These are phyloP conservation scores for Phytopythium ostracodes DNA, from an alignment of 352 stramenopile species.

Conservation along the genomic window DNA sequence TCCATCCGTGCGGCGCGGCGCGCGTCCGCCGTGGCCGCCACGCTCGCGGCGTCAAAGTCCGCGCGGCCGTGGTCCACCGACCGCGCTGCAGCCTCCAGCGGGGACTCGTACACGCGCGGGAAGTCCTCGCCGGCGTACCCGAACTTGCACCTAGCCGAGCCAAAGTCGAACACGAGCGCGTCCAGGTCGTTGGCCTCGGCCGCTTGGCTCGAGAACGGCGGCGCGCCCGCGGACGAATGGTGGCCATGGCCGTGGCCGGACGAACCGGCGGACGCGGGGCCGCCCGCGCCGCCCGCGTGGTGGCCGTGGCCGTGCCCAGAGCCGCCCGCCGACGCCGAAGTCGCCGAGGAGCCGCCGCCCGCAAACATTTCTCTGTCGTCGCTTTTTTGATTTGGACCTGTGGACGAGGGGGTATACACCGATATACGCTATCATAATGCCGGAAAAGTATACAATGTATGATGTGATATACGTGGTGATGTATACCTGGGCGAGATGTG, in stretches of 20 bases:
- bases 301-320: constrained; percentile 23
- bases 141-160: constrained; percentile 69
- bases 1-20: constrained; percentile 42
- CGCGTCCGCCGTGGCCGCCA: constrained; percentile 5
- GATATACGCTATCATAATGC: too few relatives aligned
- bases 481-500: too few relatives aligned
- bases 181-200: constrained; percentile 73
- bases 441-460: background rate
- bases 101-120: constrained; percentile 64
- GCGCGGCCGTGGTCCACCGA: constrained; percentile 16
- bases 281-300: constrained; percentile 9
- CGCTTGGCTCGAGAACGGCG: constrained; percentile 37
- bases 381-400: background rate
- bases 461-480: too few relatives aligned
- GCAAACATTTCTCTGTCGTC: constrained; percentile 20
- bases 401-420: background rate
- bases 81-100: constrained; percentile 13
- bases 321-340: background rate
- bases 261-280: background rate
- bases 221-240: constrained; percentile 6
- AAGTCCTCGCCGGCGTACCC: constrained; percentile 88
- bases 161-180: constrained; percentile 78
- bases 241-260: constrained; percentile 14
- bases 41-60: constrained; percentile 13
- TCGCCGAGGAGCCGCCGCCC: constrained; percentile 17